These are phyloP conservation scores for Trichoderma asperellum DNA, from an alignment of 2,329 filamentous ascomycete genomes.

Conservation along the genomic window DNA sequence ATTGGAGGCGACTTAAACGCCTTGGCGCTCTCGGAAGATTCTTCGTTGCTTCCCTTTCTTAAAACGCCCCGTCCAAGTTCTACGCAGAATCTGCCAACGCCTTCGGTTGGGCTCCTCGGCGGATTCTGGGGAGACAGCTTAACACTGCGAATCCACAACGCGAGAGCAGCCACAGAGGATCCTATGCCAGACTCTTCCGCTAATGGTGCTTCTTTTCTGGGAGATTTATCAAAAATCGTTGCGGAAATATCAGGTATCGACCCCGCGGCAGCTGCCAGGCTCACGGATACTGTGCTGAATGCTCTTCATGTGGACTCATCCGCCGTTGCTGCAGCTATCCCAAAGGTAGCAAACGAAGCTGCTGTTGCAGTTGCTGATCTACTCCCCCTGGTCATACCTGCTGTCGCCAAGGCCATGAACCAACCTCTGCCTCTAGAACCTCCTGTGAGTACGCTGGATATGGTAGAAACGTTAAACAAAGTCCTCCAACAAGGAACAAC, in stretches of 20 bases:
- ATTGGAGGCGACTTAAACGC: background rate
- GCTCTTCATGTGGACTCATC: constrained; percentile 32
- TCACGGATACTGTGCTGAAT: constrained; percentile 34
- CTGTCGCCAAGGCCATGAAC: constrained; percentile 32
- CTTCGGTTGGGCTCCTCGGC: constrained; percentile 12
- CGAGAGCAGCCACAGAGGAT: background rate
- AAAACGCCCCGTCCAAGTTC: background rate
- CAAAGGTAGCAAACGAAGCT: constrained; percentile 29
- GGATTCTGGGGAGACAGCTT: constrained; percentile 8
- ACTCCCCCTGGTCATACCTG: constrained; percentile 35
- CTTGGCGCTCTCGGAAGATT: background rate
- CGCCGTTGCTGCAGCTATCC: constrained; percentile 30
- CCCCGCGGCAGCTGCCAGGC: constrained; percentile 30
- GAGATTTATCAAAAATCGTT: constrained; percentile 31
- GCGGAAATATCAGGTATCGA: constrained; percentile 31
- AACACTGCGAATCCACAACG: background rate
- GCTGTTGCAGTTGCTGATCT: constrained; percentile 28
- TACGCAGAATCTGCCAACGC: background rate
- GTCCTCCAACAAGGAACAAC: constrained; percentile 32
- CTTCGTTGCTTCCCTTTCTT: background rate
- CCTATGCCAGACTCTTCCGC: background rate
- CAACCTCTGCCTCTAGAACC: constrained; percentile 16
- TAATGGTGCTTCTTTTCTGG: constrained; percentile 30
- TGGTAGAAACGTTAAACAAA: constrained; percentile 28
- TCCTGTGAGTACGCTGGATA: constrained; percentile 15